Conservation (phyloP, 441 rosid genomes). For the Mallotus japonicus region DNA sequence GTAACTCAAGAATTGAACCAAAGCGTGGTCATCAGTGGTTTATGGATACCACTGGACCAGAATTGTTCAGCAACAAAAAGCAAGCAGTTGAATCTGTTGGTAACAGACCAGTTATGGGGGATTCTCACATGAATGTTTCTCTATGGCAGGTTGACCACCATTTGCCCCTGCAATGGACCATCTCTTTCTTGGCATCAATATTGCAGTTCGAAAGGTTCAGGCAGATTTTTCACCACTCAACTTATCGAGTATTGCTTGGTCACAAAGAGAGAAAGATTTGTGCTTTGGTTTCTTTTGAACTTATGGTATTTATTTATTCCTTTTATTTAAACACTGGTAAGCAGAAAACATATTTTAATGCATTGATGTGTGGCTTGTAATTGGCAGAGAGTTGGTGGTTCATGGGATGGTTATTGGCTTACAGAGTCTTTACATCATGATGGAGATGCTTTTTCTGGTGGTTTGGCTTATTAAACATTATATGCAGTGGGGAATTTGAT, state of each 20-base stretch:
- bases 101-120: conserved; percentile 36
- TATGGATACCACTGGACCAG: conserved; percentile 45
- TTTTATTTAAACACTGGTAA: no score
- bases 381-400: no score
- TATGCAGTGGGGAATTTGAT: not conserved
- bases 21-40: conserved; percentile 63
- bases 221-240: conserved; percentile 88
- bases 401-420: no score
- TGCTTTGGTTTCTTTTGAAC: no score
- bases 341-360: no score
- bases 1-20: no score
- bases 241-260: conserved; percentile 84
- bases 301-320: no score
- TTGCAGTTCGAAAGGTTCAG: conserved; percentile 84
- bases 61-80: conserved; percentile 51
- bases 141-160: conserved; percentile 43
- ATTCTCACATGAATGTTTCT: conserved; percentile 33
- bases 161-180: no score
- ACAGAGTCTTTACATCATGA: no score
- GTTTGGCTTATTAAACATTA: no score
- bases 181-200: conserved; percentile 5
- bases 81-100: conserved; percentile 46
- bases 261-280: conserved; percentile 75
- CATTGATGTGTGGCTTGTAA: no score
- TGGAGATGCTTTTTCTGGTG: no score